Evolutionary conservation across 768 basidiomycete species (phyloP).

Genomic region (Austroboletus eburneus): DNA sequence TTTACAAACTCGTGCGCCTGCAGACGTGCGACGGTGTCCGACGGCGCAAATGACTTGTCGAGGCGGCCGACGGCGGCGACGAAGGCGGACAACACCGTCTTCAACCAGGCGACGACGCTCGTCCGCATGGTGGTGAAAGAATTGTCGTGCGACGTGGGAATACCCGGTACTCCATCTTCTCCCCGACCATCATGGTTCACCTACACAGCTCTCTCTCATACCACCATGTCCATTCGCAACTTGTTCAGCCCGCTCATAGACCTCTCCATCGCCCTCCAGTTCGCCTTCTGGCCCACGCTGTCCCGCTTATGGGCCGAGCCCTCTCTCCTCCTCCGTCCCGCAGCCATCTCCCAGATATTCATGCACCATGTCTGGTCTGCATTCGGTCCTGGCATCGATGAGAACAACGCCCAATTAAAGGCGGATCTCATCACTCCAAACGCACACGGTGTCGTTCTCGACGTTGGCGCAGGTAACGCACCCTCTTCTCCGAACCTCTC

Average conservation of each 20-base stretch:
- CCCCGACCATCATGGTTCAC: no score
- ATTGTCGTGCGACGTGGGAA: no score
- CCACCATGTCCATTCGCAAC: background rate
- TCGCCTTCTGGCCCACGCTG: conserved; percentile 45
- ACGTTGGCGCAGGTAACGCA: conserved; percentile 59
- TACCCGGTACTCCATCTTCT: no score
- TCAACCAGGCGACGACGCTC: background rate
- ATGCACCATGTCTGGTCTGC: conserved; percentile 55
- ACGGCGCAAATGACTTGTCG: conserved; percentile 74
- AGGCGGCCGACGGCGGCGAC: conserved; percentile 60
- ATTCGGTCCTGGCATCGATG: conserved; percentile 48
- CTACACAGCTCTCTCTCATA: background rate
- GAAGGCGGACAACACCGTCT: conserved; percentile 38
- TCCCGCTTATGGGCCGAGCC: conserved; percentile 38
- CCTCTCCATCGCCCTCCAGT: conserved; percentile 35
- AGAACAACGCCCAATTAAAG: conserved; percentile 39
- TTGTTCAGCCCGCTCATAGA: conserved; percentile 39
- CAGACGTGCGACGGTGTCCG: conserved; percentile 58
- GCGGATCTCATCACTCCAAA: conserved; percentile 45
- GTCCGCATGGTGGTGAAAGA: no score
- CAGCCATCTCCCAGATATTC: conserved; percentile 47
- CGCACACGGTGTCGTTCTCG: conserved; percentile 59
- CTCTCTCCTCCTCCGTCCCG: conserved; percentile 42
- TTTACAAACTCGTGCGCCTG: conserved; percentile 51
- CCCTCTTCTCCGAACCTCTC: background rate